Conservation (phyloP, 2,329 filamentous ascomycete genomes). For the Arthrobotrys sphaeroides region DNA sequence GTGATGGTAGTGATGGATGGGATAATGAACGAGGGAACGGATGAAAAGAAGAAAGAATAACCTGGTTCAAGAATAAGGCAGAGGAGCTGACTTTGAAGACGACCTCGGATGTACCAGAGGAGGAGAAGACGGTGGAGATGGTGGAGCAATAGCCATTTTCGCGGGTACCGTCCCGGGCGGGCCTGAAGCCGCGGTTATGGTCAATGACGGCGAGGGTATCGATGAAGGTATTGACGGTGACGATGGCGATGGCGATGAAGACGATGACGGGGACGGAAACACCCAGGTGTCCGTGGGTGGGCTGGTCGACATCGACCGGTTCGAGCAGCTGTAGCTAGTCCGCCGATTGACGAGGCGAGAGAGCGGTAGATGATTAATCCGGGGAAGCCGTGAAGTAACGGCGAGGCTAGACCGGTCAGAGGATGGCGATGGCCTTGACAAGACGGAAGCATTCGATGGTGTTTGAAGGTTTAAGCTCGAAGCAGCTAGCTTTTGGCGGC, state of each 20-base stretch:
- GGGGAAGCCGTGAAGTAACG: neutral
- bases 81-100: slow-evolving; percentile 55
- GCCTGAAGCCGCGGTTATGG: slow-evolving; percentile 3
- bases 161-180: slow-evolving; percentile 29
- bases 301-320: slow-evolving; percentile 43
- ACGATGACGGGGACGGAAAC: slow-evolving; percentile 32
- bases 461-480: no score
- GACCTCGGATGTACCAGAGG: slow-evolving; percentile 36
- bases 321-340: neutral
- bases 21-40: neutral
- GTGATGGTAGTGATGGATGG: neutral
- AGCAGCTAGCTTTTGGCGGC: no score
- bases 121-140: neutral
- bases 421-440: no score
- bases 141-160: slow-evolving; percentile 7
- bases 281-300: slow-evolving; percentile 45
- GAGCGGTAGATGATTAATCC: neutral
- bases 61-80: slow-evolving; percentile 50
- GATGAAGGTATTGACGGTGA: no score
- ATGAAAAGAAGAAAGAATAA: slow-evolving; percentile 27
- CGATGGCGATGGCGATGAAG: neutral
- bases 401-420: no score
- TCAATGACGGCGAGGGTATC: no score
- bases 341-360: neutral
- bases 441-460: no score